These are phyloP conservation scores for Protomyces inouyei DNA, from an alignment of 1,139 yeast species.

Conservation along the genomic window DNA sequence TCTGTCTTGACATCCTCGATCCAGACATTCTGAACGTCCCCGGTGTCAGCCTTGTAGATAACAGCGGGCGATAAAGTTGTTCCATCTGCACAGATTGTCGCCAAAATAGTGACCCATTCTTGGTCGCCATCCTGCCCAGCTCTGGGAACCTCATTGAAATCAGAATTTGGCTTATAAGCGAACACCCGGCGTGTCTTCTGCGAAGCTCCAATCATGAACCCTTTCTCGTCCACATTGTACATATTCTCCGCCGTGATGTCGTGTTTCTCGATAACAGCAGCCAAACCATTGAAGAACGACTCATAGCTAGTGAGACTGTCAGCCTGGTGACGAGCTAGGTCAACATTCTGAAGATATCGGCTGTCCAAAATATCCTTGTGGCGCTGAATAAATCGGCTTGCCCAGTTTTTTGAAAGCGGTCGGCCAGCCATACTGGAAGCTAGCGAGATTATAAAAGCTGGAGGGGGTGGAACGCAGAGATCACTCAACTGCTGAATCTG, in stretches of 20 bases:
- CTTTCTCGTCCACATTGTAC: not conserved
- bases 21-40: not conserved
- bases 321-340: constrained; percentile 5
- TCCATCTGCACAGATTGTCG: not conserved
- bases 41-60: not conserved
- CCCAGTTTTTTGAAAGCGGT: not conserved
- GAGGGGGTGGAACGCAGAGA: not conserved
- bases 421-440: not conserved
- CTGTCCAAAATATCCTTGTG: not conserved
- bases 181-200: not conserved
- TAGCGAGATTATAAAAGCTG: not conserved
- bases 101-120: not conserved
- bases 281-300: not conserved
- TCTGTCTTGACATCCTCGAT: not conserved
- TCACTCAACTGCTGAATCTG: not conserved
- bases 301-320: not conserved
- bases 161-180: not conserved
- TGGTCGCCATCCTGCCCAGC: not conserved
- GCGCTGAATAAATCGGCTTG: not conserved
- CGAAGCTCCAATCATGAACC: not conserved
- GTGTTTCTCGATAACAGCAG: not conserved
- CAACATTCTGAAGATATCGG: not conserved
- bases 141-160: not conserved
- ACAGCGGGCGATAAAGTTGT: not conserved
- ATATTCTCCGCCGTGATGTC: not conserved